These are phyloP conservation scores for Homolaphlyctis polyrhiza DNA, from an alignment of 371 early-diverging fungal species.

Conservation along the genomic window DNA sequence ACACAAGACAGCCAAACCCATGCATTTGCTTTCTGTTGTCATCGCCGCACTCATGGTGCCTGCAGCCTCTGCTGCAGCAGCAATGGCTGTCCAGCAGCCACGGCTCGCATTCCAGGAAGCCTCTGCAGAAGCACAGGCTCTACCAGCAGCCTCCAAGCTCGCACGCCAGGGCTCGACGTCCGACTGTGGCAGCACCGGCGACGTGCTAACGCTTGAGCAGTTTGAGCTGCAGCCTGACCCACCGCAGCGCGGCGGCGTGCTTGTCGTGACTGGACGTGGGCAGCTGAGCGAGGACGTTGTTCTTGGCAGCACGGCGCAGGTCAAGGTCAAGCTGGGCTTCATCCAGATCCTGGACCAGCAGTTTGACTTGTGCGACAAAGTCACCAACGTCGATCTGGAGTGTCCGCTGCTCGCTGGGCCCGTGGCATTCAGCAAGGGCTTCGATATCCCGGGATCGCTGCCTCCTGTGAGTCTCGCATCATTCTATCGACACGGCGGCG, in stretches of 20 bases:
- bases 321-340: slow-evolving; percentile 38
- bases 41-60: too few relatives aligned
- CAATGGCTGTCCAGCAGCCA: too few relatives aligned
- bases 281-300: slow-evolving; percentile 24
- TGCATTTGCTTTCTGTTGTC: too few relatives aligned
- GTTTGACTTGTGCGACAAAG: slow-evolving; percentile 38
- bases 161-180: slow-evolving; percentile 8
- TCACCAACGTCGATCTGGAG: slow-evolving; percentile 23
- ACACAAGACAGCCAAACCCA: too few relatives aligned
- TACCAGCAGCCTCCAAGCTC: too few relatives aligned
- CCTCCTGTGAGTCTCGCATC: slow-evolving; percentile 31
- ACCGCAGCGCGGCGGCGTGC: slow-evolving; percentile 29
- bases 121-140: too few relatives aligned
- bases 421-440: slow-evolving; percentile 22
- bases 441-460: slow-evolving; percentile 36
- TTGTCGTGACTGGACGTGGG: slow-evolving; percentile 29
- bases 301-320: slow-evolving; percentile 31
- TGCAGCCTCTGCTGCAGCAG: too few relatives aligned
- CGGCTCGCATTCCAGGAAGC: too few relatives aligned
- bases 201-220: slow-evolving; percentile 25
- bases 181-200: slow-evolving; percentile 21
- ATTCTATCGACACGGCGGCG: background rate
- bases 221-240: slow-evolving; percentile 38
- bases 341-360: slow-evolving; percentile 35
- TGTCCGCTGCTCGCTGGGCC: slow-evolving; percentile 41